Conservation (phyloP, 768 basidiomycete species). For the Calocybe gangraenosa region DNA sequence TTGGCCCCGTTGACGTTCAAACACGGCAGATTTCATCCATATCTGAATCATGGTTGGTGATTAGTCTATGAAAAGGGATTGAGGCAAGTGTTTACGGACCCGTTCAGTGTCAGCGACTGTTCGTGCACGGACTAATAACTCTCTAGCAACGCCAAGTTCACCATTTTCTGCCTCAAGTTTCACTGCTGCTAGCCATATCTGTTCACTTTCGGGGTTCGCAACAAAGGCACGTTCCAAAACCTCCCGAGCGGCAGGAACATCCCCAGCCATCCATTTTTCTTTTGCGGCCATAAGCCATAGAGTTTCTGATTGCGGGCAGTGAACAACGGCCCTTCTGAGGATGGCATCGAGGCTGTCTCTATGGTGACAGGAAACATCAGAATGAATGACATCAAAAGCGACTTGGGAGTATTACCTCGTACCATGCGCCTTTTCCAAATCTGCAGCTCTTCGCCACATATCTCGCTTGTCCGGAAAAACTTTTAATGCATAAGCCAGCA, state of each 20-base stretch:
- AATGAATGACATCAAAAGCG: background rate
- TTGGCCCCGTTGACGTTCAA: slow-evolving; percentile 87
- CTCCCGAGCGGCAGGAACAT: slow-evolving; percentile 86
- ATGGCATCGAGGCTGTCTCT: slow-evolving; percentile 82
- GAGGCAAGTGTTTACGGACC: slow-evolving; percentile 38
- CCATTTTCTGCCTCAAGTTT: slow-evolving; percentile 97
- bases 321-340: slow-evolving; percentile 76
- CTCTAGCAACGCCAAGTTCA: slow-evolving; percentile 79
- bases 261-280: slow-evolving; percentile 89
- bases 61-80: background rate
- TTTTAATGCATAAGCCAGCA: slow-evolving; percentile 86
- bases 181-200: slow-evolving; percentile 96
- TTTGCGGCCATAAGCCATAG: slow-evolving; percentile 99
- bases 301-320: slow-evolving; percentile 94
- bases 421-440: slow-evolving; percentile 90
- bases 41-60: slow-evolving; percentile 49
- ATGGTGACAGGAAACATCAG: slow-evolving; percentile 3
- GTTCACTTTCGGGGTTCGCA: slow-evolving; percentile 94
- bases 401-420: slow-evolving; percentile 44
- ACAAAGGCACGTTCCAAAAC: slow-evolving; percentile 89
- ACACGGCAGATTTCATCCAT: slow-evolving; percentile 98
- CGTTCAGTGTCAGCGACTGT: slow-evolving; percentile 90
- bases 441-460: slow-evolving; percentile 91
- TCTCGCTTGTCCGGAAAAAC: slow-evolving; percentile 83
- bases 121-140: slow-evolving; percentile 84